A percentile compares a stretch with the other conserved stretches of the same genome.
Conservation (phyloP, 257 asterid species). For the Coffea canephora region DNA sequence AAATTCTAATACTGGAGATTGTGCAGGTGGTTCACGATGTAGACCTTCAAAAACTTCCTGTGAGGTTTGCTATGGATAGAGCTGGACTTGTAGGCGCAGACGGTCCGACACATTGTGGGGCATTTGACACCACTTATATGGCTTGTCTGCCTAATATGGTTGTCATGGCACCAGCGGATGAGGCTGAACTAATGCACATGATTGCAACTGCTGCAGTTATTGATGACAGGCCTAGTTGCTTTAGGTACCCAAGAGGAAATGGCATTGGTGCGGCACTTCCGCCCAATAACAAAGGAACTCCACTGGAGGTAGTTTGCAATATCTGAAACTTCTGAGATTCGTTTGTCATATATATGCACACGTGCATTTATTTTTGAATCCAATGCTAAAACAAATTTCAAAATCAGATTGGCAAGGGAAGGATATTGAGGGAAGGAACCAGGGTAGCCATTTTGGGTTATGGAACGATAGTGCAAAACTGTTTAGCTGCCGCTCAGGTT, state of each 20-base stretch:
- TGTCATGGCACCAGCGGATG: constrained; percentile 81
- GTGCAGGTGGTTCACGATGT: constrained; percentile 69
- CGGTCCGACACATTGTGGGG: constrained; percentile 74
- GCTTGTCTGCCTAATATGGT: constrained; percentile 77
- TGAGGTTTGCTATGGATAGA: constrained; percentile 66
- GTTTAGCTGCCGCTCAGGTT: constrained; percentile 33
- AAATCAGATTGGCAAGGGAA: constrained; percentile 35
- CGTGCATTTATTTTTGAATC: not conserved
- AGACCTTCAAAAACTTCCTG: constrained; percentile 66
- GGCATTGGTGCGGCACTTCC: constrained; percentile 59
- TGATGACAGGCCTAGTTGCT: constrained; percentile 61
- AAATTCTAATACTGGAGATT: not conserved
- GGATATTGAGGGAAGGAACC: constrained; percentile 30
- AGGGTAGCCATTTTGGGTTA: constrained; percentile 39
- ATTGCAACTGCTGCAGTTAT: constrained; percentile 62
- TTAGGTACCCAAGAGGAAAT: constrained; percentile 73
- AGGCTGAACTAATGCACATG: constrained; percentile 72
- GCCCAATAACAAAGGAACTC: constrained; percentile 49
- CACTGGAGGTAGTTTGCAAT: constrained; percentile 42
- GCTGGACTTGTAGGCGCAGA: constrained; percentile 79
- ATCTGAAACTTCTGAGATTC: not conserved
- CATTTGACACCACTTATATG: constrained; percentile 67
- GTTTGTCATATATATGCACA: not conserved
- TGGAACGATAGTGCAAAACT: constrained; percentile 31
- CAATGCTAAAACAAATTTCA: not conserved